Evolutionary conservation across 2,329 filamentous ascomycete genomes (phyloP).

Genomic region (Arthroderma sp.): DNA sequence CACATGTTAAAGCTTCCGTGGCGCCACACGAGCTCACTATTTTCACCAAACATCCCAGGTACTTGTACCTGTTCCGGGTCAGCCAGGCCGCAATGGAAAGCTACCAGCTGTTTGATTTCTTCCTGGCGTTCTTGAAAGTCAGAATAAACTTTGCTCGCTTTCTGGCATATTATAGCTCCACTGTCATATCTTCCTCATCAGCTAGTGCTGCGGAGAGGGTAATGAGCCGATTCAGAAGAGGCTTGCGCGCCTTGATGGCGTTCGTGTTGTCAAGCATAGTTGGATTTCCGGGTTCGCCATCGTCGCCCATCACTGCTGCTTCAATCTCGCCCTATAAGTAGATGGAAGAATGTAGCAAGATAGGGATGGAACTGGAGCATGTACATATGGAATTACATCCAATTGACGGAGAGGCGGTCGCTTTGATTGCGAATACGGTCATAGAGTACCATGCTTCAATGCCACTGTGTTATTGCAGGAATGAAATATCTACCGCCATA

Average conservation of each 20-base stretch:
- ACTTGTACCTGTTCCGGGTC: constrained; percentile 6
- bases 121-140: constrained; percentile 1
- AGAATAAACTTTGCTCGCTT: constrained; percentile 3
- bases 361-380: no score
- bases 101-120: constrained; percentile 7
- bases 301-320: no score
- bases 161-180: constrained; percentile 4
- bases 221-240: constrained; percentile 2
- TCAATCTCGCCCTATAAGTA: no score
- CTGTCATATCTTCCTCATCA: constrained; percentile 8
- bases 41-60: constrained; percentile 2
- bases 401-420: no score
- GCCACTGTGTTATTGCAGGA: no score
- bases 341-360: no score
- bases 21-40: constrained; percentile 4
- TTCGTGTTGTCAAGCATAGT: not conserved
- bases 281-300: not conserved
- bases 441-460: no score
- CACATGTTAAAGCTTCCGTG: constrained; percentile 10
- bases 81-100: constrained; percentile 8
- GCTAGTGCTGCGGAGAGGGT: constrained; percentile 6
- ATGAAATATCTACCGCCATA: no score
- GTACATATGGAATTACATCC: no score
- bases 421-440: no score
- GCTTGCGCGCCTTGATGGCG: not conserved